Conservation (phyloP, 2,329 filamentous ascomycete species). For the Cercospora sp. region DNA sequence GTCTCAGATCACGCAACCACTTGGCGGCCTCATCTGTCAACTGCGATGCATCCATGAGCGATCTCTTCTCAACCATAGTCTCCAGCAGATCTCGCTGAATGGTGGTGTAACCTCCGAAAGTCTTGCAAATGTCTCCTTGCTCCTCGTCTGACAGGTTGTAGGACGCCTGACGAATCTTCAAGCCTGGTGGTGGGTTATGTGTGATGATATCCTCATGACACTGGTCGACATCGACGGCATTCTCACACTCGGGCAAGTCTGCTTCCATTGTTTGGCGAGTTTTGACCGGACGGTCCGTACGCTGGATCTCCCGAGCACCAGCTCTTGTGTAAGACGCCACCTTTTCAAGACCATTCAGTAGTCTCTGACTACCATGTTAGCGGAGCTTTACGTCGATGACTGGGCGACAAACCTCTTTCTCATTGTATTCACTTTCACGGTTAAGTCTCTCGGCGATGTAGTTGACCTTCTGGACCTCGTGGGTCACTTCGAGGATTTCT, state of each 20-base stretch:
- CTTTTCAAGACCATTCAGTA: not conserved
- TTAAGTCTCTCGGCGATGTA: not conserved
- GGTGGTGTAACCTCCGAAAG: not conserved
- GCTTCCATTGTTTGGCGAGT: not conserved
- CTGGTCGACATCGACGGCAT: not conserved
- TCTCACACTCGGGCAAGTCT: not conserved
- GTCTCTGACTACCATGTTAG: not conserved
- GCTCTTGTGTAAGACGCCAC: not conserved
- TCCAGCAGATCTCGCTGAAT: not conserved
- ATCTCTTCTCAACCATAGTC: not conserved
- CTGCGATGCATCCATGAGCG: not conserved
- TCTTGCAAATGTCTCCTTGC: not conserved
- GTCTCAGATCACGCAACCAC: not conserved
- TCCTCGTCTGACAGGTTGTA: not conserved
- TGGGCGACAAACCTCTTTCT: not conserved
- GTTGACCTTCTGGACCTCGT: not conserved
- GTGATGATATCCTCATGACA: not conserved
- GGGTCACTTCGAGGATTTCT: not conserved
- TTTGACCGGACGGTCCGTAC: not conserved
- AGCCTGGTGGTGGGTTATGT: not conserved
- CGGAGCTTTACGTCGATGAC: not conserved
- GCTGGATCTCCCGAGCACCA: not conserved
- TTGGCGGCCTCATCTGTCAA: not conserved
- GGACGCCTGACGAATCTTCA: not conserved
- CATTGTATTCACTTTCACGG: not conserved